phyloP scores from a whole-genome alignment of 2,329 filamentous ascomycete species.

The Colletotrichum tamarilloi region DNA sequence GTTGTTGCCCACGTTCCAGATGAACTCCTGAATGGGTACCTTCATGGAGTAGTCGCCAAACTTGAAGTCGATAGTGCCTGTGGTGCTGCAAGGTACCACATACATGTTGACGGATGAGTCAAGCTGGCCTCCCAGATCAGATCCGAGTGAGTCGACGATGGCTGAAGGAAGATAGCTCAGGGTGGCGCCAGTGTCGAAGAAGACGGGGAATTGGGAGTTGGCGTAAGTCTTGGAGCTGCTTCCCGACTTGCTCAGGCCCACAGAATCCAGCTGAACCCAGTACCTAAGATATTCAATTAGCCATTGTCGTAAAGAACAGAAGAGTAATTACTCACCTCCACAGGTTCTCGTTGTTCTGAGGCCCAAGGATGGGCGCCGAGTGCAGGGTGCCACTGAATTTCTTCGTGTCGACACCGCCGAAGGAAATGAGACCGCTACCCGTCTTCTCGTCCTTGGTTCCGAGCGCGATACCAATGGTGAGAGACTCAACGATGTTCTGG shows the following conservation, averaged over 20 bases:
- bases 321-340: constrained; percentile 26
- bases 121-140: constrained; percentile 57
- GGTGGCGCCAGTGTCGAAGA: constrained; percentile 76
- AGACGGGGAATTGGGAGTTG: constrained; percentile 54
- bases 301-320: background rate
- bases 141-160: constrained; percentile 59
- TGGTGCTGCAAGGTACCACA: constrained; percentile 58
- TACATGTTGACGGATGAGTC: constrained; percentile 55
- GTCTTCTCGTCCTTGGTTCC: constrained; percentile 42
- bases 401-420: constrained; percentile 59
- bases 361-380: constrained; percentile 42
- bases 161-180: constrained; percentile 72
- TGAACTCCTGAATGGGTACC: constrained; percentile 59
- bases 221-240: constrained; percentile 38
- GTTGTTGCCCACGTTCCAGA: constrained; percentile 50
- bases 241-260: constrained; percentile 47
- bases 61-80: constrained; percentile 58
- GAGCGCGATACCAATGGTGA: constrained; percentile 47
- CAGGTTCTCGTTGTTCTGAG: constrained; percentile 40
- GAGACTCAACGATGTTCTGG: constrained; percentile 43
- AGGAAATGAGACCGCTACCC: constrained; percentile 47
- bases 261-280: constrained; percentile 53
- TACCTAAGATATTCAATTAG: constrained; percentile 44
- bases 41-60: constrained; percentile 58
- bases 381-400: constrained; percentile 53